phyloP scores from a whole-genome alignment of 2,329 filamentous ascomycete species.

The Beauveria caledonica region DNA sequence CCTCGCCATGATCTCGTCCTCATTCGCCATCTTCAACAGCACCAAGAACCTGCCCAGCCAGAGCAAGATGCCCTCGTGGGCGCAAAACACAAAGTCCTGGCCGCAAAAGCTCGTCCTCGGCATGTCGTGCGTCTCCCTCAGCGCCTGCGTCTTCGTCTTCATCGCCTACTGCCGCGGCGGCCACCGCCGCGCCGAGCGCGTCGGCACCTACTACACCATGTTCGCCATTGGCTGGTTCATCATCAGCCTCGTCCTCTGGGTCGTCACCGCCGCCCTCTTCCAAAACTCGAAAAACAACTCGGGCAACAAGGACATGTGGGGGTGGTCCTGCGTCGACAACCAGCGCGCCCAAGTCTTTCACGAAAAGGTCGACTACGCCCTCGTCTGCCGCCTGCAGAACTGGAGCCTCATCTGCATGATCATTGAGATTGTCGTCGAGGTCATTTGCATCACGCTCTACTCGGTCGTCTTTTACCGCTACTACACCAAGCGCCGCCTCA shows the following conservation, averaged over 20 bases:
- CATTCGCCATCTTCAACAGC: conserved; percentile 85
- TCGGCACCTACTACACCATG: conserved; percentile 88
- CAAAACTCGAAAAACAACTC: conserved; percentile 65
- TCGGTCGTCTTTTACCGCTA: conserved; percentile 94
- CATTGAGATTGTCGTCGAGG: conserved; percentile 90
- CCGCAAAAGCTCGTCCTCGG: conserved; percentile 77
- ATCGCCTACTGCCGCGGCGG: conserved; percentile 82
- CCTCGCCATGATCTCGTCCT: conserved; percentile 79
- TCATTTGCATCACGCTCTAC: conserved; percentile 87
- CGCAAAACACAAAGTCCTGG: conserved; percentile 70
- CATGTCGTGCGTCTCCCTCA: conserved; percentile 72
- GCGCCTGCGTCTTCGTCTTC: conserved; percentile 73
- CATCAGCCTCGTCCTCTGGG: conserved; percentile 89
- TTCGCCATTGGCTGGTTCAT: conserved; percentile 93
- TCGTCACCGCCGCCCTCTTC: conserved; percentile 72
- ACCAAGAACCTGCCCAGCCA: conserved; percentile 67
- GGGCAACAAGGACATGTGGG: conserved; percentile 86
- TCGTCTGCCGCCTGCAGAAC: conserved; percentile 87
- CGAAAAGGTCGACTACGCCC: conserved; percentile 75
- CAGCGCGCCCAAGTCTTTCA: conserved; percentile 68
- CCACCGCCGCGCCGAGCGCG: conserved; percentile 82
- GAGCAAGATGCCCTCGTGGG: conserved; percentile 81
- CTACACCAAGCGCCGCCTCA: conserved; percentile 90
- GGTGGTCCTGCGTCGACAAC: conserved; percentile 94
- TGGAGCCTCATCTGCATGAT: conserved; percentile 95